A percentile compares a stretch with the other conserved stretches of the same genome.
Evolutionary conservation across 495 filamentous ascomycete species (phyloP).

Genomic region (Daldinia vernicosa): DNA sequence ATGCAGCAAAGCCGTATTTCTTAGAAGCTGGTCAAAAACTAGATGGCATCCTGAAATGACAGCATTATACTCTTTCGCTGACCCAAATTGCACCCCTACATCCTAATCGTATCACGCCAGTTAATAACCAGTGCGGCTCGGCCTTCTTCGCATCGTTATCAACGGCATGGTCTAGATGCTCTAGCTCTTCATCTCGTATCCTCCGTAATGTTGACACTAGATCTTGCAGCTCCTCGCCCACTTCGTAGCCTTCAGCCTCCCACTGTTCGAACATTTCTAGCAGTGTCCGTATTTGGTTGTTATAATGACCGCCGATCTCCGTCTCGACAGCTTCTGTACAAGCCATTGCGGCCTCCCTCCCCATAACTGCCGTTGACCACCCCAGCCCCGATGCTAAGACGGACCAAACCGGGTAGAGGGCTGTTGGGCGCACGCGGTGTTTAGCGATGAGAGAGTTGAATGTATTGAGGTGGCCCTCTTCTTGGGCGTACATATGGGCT

Average conservation of each 20-base stretch:
- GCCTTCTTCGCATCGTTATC: slow-evolving; percentile 91
- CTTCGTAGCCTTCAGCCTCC: slow-evolving; percentile 71
- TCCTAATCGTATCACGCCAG: slow-evolving; percentile 85
- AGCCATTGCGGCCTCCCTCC: slow-evolving; percentile 95
- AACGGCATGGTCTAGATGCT: slow-evolving; percentile 95
- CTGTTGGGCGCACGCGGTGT: slow-evolving; percentile 92
- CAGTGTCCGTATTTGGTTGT: slow-evolving; percentile 83
- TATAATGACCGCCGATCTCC: slow-evolving; percentile 96
- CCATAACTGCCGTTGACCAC: slow-evolving; percentile 89
- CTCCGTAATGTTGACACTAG: slow-evolving; percentile 77
- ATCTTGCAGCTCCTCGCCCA: slow-evolving; percentile 79
- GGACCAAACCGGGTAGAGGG: slow-evolving; percentile 93
- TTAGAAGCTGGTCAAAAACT: not conserved
- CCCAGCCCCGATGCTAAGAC: slow-evolving; percentile 83
- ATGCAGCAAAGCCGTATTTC: not conserved
- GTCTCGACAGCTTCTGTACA: slow-evolving; percentile 99
- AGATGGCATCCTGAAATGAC: not conserved
- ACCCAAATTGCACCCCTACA: slow-evolving; percentile 94
- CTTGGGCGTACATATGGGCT: slow-evolving; percentile 98
- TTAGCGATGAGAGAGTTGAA: slow-evolving; percentile 87
- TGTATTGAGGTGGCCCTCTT: slow-evolving; percentile 81
- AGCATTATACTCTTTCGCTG: slow-evolving; percentile 76
- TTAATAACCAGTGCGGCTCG: slow-evolving; percentile 85
- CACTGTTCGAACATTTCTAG: slow-evolving; percentile 79
- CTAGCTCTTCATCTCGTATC: slow-evolving; percentile 95